Base-by-base conservation (phyloP, 1,139 yeast species). In the Debaryomycetaceae sp. region DNA sequence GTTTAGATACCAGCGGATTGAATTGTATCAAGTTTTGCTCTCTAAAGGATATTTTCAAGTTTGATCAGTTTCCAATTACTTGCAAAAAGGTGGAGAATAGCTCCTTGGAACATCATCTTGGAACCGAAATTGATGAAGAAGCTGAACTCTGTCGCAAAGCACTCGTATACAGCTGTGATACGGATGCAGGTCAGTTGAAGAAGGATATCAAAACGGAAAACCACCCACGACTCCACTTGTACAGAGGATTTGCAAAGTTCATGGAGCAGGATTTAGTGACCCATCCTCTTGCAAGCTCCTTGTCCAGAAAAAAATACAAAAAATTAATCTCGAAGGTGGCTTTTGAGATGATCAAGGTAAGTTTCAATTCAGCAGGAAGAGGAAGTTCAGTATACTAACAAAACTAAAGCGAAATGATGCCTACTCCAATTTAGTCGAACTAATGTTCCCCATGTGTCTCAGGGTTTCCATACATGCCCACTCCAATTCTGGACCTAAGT, bases 391-490 rank as follows among this genome's bases (percentile, higher is more conserved):
- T 6, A 13, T 51, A 55, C 55, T 53, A 52, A 54, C 57, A 13
- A 23, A 22, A 8, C 31, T 34, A 20, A 51, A 59, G 58, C 63
- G 85, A 49, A 81, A 81, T 54, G 86, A 81, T 56, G 85, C 86
- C 6, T 80, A 81, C 54, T 80, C 85, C 3, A 81, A 81, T 56
- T 65, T 80, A 55, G 84, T 81, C 39, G 85, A 80, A 49, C 62
- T 80, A 49, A 59, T 80, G 41, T 80, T 81, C 47, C 86, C 86
- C 6, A 77, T 76, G 55, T 83, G 79, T 53, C 59, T 80, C 56
- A 68, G 86, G 51, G 65, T 80, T 38, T 80, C 85, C 7, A 80
- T 81, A 47, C 86, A 81, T 57, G 83, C 85, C 0, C 85, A 81
- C 56, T 69, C 63, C 37, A 80, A 80, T 49, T 52, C 66, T 33